Percentiles rank a stretch among this genome's conserved stretches.
phyloP scores from a whole-genome alignment of 225 moss, liverwort and hornwort species.

The Thuidium tamariscinum region DNA sequence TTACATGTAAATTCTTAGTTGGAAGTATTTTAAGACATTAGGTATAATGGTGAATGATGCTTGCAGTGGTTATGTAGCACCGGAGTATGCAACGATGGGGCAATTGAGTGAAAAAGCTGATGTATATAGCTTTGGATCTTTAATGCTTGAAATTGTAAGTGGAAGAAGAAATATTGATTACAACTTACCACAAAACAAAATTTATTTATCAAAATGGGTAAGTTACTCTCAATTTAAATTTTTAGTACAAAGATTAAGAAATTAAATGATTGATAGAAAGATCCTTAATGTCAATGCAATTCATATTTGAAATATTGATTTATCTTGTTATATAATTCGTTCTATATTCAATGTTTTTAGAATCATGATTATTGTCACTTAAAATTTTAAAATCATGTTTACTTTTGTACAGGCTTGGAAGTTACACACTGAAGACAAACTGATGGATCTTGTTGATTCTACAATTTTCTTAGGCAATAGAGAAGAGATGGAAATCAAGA shows the following conservation, averaged over 20 bases:
- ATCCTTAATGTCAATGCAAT: background rate
- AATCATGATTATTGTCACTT: background rate
- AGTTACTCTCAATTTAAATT: background rate
- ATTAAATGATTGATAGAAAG: background rate
- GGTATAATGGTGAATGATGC: background rate
- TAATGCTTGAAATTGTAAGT: slow-evolving; percentile 2
- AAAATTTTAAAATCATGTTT: background rate
- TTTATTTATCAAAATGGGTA: slow-evolving; percentile 4
- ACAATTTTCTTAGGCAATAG: background rate
- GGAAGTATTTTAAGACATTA: background rate
- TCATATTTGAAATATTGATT: background rate
- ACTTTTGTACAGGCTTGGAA: background rate
- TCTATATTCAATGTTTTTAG: background rate
- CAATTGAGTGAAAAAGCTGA: background rate
- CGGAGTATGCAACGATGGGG: background rate
- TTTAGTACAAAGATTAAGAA: background rate
- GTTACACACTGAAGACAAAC: background rate
- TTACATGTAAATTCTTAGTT: background rate
- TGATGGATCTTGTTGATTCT: background rate
- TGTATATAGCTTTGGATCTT: slow-evolving; percentile 5
- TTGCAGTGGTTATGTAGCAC: background rate
- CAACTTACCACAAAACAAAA: background rate
- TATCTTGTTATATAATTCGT: no score
- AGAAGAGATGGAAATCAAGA: background rate
- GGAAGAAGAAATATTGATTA: background rate